These are phyloP conservation scores for Neurospora sublineolata DNA, from an alignment of 495 filamentous ascomycete genomes.

Conservation along the genomic window DNA sequence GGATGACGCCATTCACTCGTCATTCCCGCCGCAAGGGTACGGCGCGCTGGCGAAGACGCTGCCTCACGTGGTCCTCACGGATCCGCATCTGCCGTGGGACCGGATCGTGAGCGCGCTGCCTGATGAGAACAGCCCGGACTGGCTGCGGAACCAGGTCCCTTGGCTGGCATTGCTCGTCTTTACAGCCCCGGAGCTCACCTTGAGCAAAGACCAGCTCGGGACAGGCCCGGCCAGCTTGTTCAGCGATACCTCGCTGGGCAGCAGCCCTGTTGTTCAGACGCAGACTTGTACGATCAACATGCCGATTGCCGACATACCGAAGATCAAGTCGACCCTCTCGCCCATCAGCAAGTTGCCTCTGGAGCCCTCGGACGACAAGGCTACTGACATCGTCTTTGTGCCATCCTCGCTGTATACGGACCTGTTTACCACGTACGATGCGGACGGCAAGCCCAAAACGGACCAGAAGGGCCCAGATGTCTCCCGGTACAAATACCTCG, in stretches of 20 bases:
- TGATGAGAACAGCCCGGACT: slow-evolving; percentile 15
- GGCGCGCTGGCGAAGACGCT: slow-evolving; percentile 23
- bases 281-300: no score
- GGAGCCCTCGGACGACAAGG: slow-evolving; percentile 3
- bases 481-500: slow-evolving; percentile 19
- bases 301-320: no score
- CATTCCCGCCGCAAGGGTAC: slow-evolving; percentile 33
- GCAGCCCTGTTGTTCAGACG: no score
- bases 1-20: slow-evolving; percentile 19
- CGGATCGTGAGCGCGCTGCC: no score
- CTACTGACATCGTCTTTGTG: slow-evolving; percentile 5
- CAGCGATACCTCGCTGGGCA: no score
- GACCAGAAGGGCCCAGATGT: neutral
- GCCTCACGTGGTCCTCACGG: slow-evolving; percentile 38
- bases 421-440: slow-evolving; percentile 10
- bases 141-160: slow-evolving; percentile 17
- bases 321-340: no score
- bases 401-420: neutral
- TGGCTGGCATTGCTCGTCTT: slow-evolving; percentile 34
- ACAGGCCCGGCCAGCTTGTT: no score
- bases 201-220: neutral
- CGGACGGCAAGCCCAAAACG: neutral
- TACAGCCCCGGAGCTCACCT: slow-evolving; percentile 15
- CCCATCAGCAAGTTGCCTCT: neutral
- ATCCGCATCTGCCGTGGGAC: slow-evolving; percentile 37